Base-by-base conservation (phyloP, 805 yeast species). In the Zygotorulaspora chibaensis region DNA sequence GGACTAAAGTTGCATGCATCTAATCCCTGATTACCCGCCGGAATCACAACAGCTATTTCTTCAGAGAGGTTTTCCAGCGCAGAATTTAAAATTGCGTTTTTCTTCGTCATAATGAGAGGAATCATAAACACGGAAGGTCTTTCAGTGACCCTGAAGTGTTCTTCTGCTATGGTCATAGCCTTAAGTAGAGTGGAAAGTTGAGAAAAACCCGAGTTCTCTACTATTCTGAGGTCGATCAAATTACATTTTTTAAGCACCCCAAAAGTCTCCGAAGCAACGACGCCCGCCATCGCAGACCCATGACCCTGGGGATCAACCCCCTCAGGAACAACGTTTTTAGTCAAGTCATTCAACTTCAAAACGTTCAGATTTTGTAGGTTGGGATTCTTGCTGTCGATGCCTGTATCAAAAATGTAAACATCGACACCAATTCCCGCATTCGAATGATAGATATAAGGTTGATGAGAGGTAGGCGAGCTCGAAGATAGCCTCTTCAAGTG, bases 221-320 rank as follows among this genome's bases (percentile, higher is more conserved):
- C 67, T 12, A 75, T 71, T 33, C 70, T 73, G 43, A 71, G 67
- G 48, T 75, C 79, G 33, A 74, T 62, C 35, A 73, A 48, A 41
- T 65, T 67, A 29, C 68, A 65, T 48, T 65, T 62, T 54, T 79
- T 79, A 17, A 81, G 72, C 17, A 76, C 78, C 2, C 84, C 84
- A 55, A 66, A 76, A 0, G 76, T 63, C 31, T 67, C 67, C 1
- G 81, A 72, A 0, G 79, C 80, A 34, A 76, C 63, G 8, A 77
- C 61, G 2, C 81, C 82, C 0, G 83, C 81, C 17, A 79, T 71
- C 38, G 76, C 78, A 1, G 81, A 76, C 1, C 83, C 84, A 56
- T 79, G 83, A 3, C 80, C 81, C 57, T 76, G 68, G 11, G 57
- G 55, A 35, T 67, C 70, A 12, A 36, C 17, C 7, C 55, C 58